Evolutionary conservation across 2,329 filamentous ascomycete species (phyloP).

Genomic region (Sporothrix variecibatus): DNA sequence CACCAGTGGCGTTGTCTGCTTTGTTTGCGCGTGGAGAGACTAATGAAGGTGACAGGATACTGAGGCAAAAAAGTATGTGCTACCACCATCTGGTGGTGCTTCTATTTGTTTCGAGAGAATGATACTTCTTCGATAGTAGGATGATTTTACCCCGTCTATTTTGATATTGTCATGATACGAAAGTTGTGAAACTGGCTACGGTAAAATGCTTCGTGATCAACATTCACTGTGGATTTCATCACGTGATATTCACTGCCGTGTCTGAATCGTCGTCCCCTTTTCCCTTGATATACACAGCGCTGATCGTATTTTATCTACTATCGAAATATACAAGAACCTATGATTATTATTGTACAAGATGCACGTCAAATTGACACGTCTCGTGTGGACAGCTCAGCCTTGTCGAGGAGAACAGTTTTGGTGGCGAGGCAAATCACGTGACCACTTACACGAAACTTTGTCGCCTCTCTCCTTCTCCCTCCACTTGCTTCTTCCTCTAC

Average conservation of each 20-base stretch:
- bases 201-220: neutral
- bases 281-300: no score
- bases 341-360: no score
- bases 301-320: no score
- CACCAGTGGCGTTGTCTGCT: constrained; percentile 3
- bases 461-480: neutral
- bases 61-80: neutral
- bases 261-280: no score
- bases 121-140: no score
- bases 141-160: no score
- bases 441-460: neutral
- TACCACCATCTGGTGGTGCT: neutral
- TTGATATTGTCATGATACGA: neutral
- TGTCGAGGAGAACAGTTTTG: neutral
- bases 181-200: neutral
- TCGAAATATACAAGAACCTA: no score
- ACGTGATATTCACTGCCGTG: no score
- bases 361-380: no score
- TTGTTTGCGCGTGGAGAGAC: neutral
- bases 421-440: neutral
- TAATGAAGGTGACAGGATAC: neutral
- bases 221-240: no score
- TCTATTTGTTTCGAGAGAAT: neutral
- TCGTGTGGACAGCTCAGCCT: no score
- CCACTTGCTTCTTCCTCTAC: neutral